Evolutionary conservation across 2,329 filamentous ascomycete genomes (phyloP).

Genomic region (Colletotrichum paranaense): DNA sequence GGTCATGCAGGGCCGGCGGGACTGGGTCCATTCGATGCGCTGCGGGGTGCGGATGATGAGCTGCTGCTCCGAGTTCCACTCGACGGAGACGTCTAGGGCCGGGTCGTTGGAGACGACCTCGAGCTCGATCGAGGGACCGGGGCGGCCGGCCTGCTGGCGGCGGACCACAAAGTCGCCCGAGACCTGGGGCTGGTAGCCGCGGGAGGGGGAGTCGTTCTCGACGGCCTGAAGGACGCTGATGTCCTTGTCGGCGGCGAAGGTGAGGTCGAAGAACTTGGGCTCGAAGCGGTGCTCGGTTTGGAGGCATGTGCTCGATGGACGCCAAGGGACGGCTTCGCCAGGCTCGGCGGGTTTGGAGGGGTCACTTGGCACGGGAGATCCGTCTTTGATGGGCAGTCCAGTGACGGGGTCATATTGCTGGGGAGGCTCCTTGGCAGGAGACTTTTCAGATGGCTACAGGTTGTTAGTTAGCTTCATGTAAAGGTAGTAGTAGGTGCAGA

Average conservation of each 20-base stretch:
- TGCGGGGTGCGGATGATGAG: conserved; percentile 54
- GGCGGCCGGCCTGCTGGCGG: conserved; percentile 44
- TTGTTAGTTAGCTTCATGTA: not conserved
- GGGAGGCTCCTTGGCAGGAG: conserved; percentile 21
- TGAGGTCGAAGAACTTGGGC: conserved; percentile 42
- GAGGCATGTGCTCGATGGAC: conserved; percentile 12
- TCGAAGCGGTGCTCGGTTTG: conserved; percentile 42
- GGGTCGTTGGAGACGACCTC: conserved; percentile 59
- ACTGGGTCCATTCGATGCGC: conserved; percentile 42
- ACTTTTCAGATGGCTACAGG: not conserved
- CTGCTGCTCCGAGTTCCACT: conserved; percentile 50
- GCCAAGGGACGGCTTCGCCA: conserved; percentile 22
- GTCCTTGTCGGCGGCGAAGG: conserved; percentile 48
- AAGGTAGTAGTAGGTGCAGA: not conserved
- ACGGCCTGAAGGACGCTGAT: conserved; percentile 55
- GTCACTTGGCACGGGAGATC: conserved; percentile 2
- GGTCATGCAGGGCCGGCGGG: conserved; percentile 56
- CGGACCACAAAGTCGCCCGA: conserved; percentile 59
- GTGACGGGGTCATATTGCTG: conserved; percentile 27
- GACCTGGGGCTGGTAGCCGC: conserved; percentile 48
- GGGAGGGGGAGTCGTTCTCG: conserved; percentile 36
- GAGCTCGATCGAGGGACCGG: conserved; percentile 52
- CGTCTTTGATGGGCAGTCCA: conserved; percentile 28
- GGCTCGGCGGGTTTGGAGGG: conserved; percentile 12
- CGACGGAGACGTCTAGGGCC: conserved; percentile 47